Percentiles rank a stretch among this genome's conserved stretches.
These are phyloP conservation scores for Fusarium dimerum DNA, from an alignment of 2,329 filamentous ascomycete species.

Conservation along the genomic window DNA sequence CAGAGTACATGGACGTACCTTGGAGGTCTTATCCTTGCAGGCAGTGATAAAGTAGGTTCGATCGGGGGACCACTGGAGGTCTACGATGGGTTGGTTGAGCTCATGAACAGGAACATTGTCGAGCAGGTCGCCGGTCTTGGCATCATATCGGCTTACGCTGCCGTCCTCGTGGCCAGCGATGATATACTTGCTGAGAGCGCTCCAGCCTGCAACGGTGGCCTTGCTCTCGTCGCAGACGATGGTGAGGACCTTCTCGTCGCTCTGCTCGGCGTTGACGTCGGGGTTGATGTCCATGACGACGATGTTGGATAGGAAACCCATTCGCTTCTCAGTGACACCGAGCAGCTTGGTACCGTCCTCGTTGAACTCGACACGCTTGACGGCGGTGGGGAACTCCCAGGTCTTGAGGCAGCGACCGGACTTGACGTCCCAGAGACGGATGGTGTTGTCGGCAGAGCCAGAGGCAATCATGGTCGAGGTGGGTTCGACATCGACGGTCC, in stretches of 20 bases:
- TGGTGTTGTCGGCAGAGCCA: slow-evolving; percentile 96
- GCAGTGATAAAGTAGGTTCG: slow-evolving; percentile 98
- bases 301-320: slow-evolving; percentile 93
- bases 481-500: slow-evolving; percentile 96
- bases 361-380: slow-evolving; percentile 97
- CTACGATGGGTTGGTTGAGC: slow-evolving; percentile 78
- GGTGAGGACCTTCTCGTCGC: slow-evolving; percentile 76
- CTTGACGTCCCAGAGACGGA: slow-evolving; percentile 95
- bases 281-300: slow-evolving; percentile 87
- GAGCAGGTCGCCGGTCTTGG: slow-evolving; percentile 83
- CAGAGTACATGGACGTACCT: slow-evolving; percentile 52
- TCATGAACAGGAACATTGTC: slow-evolving; percentile 85
- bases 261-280: slow-evolving; percentile 81
- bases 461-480: slow-evolving; percentile 89
- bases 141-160: slow-evolving; percentile 86
- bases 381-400: slow-evolving; percentile 95
- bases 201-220: slow-evolving; percentile 96
- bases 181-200: slow-evolving; percentile 92
- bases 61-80: slow-evolving; percentile 93
- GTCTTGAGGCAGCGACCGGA: slow-evolving; percentile 91
- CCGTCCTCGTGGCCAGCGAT: slow-evolving; percentile 98
- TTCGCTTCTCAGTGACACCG: slow-evolving; percentile 97
- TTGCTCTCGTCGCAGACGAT: slow-evolving; percentile 97
- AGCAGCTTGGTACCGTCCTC: slow-evolving; percentile 89
- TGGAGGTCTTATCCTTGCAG: slow-evolving; percentile 96